A percentile compares a stretch with the other conserved stretches of the same genome.
Conservation (phyloP, 352 stramenopile genomes). For the Lagenidium giganteum region DNA sequence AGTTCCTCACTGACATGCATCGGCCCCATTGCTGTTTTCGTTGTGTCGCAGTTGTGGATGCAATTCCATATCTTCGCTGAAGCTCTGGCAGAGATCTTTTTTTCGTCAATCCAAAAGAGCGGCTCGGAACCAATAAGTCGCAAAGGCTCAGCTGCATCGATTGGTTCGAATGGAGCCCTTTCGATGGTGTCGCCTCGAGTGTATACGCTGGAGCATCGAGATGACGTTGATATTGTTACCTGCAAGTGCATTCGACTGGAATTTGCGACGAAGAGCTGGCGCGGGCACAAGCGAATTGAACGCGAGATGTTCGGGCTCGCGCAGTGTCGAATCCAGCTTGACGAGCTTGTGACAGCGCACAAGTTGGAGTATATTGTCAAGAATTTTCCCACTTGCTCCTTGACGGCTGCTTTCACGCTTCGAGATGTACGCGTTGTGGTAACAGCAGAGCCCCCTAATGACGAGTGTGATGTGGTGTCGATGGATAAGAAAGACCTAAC, state of each 20-base stretch:
- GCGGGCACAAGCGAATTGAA: constrained; percentile 53
- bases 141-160: background rate
- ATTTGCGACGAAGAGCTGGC: constrained; percentile 60
- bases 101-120: constrained; percentile 38
- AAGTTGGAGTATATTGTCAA: constrained; percentile 26
- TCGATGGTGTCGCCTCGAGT: background rate
- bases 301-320: constrained; percentile 44
- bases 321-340: constrained; percentile 45
- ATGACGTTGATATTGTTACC: constrained; percentile 52
- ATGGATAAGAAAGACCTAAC: constrained; percentile 48
- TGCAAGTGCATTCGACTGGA: constrained; percentile 53
- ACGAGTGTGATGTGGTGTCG: constrained; percentile 28
- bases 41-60: constrained; percentile 59
- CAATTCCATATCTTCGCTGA: constrained; percentile 78
- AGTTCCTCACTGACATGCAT: too few relatives aligned
- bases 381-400: constrained; percentile 43
- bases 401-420: constrained; percentile 56
- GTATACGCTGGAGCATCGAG: constrained; percentile 6
- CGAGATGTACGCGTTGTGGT: constrained; percentile 49
- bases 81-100: constrained; percentile 60
- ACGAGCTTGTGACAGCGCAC: constrained; percentile 37
- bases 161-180: background rate
- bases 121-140: constrained; percentile 11
- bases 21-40: background rate
- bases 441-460: constrained; percentile 35